phyloP scores from a whole-genome alignment of 2,329 filamentous ascomycete genomes.

The Alternaria arbusti region DNA sequence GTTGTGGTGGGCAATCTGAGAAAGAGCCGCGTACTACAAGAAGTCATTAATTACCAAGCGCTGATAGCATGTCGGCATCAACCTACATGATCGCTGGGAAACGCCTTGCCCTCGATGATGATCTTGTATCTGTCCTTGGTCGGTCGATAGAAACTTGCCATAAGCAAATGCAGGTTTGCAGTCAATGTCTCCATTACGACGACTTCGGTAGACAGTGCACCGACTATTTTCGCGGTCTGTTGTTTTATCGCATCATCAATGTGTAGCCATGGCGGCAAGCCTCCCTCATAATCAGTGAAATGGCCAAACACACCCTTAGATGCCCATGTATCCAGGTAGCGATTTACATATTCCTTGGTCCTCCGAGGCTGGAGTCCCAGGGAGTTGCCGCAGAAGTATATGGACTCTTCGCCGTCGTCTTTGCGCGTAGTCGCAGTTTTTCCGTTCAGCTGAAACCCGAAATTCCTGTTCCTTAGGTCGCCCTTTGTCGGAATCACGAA shows the following conservation, averaged over 20 bases:
- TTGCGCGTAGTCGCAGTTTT: conserved; percentile 26
- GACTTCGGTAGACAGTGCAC: conserved; percentile 74
- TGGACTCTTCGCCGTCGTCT: conserved; percentile 54
- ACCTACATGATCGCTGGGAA: conserved; percentile 80
- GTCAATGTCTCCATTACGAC: conserved; percentile 90
- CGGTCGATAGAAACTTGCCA: conserved; percentile 84
- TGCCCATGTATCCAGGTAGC: conserved; percentile 83
- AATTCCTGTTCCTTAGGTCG: conserved; percentile 70
- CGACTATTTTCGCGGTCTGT: conserved; percentile 75
- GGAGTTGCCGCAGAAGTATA: conserved; percentile 91
- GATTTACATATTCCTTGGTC: conserved; percentile 68
- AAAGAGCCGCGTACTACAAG: conserved; percentile 77
- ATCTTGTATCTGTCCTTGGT: conserved; percentile 73
- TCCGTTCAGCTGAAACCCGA: conserved; percentile 23
- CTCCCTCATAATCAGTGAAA: conserved; percentile 72
- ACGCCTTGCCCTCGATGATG: conserved; percentile 87
- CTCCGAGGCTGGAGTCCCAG: conserved; percentile 81
- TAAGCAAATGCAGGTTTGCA: conserved; percentile 78
- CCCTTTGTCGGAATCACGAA: conserved; percentile 79
- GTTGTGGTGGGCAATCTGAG: conserved; percentile 75
- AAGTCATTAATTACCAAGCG: not conserved
- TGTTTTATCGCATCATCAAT: conserved; percentile 76
- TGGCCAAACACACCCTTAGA: conserved; percentile 85
- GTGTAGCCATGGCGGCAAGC: conserved; percentile 76
- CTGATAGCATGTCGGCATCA: not conserved